Base-by-base conservation (phyloP, 129 eudicot species). In the Erigeron canadensis region DNA sequence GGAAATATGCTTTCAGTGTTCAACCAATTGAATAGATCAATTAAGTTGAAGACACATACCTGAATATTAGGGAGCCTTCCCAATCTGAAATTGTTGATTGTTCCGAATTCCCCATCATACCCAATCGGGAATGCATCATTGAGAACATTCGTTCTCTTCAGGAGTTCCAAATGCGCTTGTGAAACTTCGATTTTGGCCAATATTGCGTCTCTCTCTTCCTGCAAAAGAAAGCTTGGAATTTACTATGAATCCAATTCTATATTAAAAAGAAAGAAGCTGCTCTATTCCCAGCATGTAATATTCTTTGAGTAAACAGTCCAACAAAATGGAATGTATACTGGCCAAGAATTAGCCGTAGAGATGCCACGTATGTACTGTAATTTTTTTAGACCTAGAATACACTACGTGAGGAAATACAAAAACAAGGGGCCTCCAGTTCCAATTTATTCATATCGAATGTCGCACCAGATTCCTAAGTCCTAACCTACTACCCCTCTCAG, bases 51-150 rank as follows among this genome's bases (percentile, higher is more conserved):
- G 50, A 9, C 68, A 57, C 75, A 67, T 84, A 89, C 98, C 79
- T 80, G 95, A 74, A 94, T 79, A 77, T 85, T 87, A 59, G 98
- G 96, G 66, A 94, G 96, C 75, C 98, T 91, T 73, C 98, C 98
- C 58, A 94, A 81, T 53, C 96, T 85, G 75, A 94, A 89, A 78
- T 82, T 94, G 86, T 94, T 94, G 55, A 94, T 94, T 53, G 98
- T 94, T 74, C 98, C 98, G 84, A 94, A 94, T 13, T 94, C 98
- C 39, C 96, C 96, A 78, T 89, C 98, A 81, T 84, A 78, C 88
- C 87, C 79, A 23, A 94, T 89, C 39, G 95, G 95, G 63, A 94
- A 94, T 28, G 98, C 98, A 70, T 94, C 98, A 73, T 94, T 89
- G 40, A 94, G 84, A 62, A 94, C 98, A 82, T 89, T 94, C 8